These are phyloP conservation scores for Populus nigra DNA, from an alignment of 345 rosid species.

Conservation along the genomic window DNA sequence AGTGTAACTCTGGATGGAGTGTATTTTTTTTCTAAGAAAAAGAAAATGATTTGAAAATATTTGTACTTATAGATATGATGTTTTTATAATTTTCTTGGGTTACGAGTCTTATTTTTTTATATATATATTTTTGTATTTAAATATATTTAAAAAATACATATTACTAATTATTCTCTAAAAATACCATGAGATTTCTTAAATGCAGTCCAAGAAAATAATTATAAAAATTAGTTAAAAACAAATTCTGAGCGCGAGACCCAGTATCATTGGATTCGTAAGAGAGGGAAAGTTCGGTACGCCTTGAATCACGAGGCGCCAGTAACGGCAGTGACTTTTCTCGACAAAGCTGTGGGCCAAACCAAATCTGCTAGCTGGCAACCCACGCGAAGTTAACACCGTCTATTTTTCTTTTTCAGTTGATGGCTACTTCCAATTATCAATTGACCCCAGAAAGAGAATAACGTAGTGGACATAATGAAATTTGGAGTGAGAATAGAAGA, in stretches of 20 bases:
- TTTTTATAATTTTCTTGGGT: too few relatives aligned
- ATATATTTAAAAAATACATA: too few relatives aligned
- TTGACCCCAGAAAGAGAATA: background rate
- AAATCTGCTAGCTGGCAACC: conserved; percentile 27
- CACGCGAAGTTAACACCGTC: background rate
- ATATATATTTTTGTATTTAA: too few relatives aligned
- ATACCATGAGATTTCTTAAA: too few relatives aligned
- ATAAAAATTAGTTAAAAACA: background rate
- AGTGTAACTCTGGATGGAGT: too few relatives aligned
- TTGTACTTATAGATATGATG: too few relatives aligned
- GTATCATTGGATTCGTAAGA: conserved; percentile 26
- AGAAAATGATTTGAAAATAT: too few relatives aligned
- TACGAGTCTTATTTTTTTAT: too few relatives aligned
- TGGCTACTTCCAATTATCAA: background rate
- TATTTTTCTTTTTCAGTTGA: background rate
- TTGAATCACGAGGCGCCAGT: conserved; percentile 27
- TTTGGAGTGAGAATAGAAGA: background rate
- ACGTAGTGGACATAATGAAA: conserved; percentile 1
- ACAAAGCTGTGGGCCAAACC: conserved; percentile 14
- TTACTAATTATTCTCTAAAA: too few relatives aligned
- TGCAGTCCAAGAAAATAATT: background rate
- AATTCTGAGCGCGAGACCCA: conserved; percentile 10
- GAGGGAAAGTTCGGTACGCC: background rate
- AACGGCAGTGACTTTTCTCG: conserved; percentile 12
- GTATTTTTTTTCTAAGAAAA: too few relatives aligned